Evolutionary conservation across 2,329 filamentous ascomycete genomes (phyloP), one percentile per base, ranked within the genome.

Genomic region (Fusarium austroafricanum): DNA sequence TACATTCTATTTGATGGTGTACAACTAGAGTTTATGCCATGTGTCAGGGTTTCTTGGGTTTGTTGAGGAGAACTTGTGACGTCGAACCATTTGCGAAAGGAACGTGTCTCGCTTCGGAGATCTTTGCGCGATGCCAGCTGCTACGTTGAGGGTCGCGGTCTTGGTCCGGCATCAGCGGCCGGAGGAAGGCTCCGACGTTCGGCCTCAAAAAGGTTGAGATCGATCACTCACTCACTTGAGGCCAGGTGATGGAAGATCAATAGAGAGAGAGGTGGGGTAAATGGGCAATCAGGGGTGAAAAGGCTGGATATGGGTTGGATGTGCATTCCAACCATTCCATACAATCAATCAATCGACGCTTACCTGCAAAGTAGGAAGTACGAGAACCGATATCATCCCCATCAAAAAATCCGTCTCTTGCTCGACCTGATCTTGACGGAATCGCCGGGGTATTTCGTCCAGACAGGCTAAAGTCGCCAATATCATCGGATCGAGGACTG

Each of bases 381-480:
- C 47, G 65, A 20, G 50, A 59, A 28, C 54, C 40, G 15, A 57
- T 40, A 20, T 68, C 62, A 20, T 73, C 71, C 17, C 57, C 20
- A 43, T 61, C 65, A 15, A 57, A 52, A 20, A 61, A 57, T 7
- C 67, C 58, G n/a, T 73, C 70, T 59, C 52, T 60, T 20, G 54
- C 58, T 40, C 42, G 40, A 28, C 23, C 58, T 38, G 40, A 54
- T 42, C 55, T 55, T 17, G 55, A 45, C 18, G 68, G 50, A 43
- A 72, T 40, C 31, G 66, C 63, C 15, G 75, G 75, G n/a, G 75
- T 78, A 52, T 71, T 71, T 35, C 75, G 75, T 31, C 68, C 72
- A 37, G 77, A 78, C 20, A 59, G 43, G 14, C 61, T 62, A 10
- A 68, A 49, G 29, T 73, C 72, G 76, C 78, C 68, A 74, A 77